Evolutionary conservation across 2,329 filamentous ascomycete genomes (phyloP).

Genomic region (Nannizziopsis arthrosporioides): DNA sequence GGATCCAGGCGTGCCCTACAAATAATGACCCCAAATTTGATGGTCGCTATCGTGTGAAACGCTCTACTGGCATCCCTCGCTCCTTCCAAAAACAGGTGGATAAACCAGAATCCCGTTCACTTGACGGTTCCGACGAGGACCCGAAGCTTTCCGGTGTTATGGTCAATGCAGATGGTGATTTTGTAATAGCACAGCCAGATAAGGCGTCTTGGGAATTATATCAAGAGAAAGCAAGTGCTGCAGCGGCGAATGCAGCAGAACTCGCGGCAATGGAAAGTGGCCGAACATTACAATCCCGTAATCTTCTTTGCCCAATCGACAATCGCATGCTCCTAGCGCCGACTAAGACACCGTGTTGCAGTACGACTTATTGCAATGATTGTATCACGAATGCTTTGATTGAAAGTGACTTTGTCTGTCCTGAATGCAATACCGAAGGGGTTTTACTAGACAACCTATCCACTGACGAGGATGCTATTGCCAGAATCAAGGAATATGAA

Average conservation of each 20-base stretch:
- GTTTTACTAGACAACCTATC: slow-evolving; percentile 87
- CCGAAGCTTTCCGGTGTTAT: slow-evolving; percentile 79
- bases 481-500: slow-evolving; percentile 67
- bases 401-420: slow-evolving; percentile 94
- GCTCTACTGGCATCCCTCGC: slow-evolving; percentile 90
- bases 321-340: slow-evolving; percentile 97
- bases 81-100: slow-evolving; percentile 94
- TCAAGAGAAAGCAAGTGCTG: slow-evolving; percentile 83
- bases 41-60: slow-evolving; percentile 82
- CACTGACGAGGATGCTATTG: slow-evolving; percentile 64
- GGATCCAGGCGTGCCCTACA: slow-evolving; percentile 97
- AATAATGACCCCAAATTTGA: slow-evolving; percentile 96
- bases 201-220: slow-evolving; percentile 94
- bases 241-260: slow-evolving; percentile 69
- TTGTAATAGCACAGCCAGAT: slow-evolving; percentile 91
- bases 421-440: slow-evolving; percentile 78
- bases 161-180: slow-evolving; percentile 95
- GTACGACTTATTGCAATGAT: slow-evolving; percentile 97
- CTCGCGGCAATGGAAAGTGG: slow-evolving; percentile 65
- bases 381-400: slow-evolving; percentile 99
- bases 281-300: slow-evolving; percentile 77
- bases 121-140: slow-evolving; percentile 67
- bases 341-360: slow-evolving; percentile 97
- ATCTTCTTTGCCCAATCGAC: slow-evolving; percentile 89
- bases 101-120: slow-evolving; percentile 64